Percentiles rank a stretch among this genome's conserved stretches.
Evolutionary conservation across 179 eudicot species (phyloP).

Genomic region (Gypsophila paniculata): DNA sequence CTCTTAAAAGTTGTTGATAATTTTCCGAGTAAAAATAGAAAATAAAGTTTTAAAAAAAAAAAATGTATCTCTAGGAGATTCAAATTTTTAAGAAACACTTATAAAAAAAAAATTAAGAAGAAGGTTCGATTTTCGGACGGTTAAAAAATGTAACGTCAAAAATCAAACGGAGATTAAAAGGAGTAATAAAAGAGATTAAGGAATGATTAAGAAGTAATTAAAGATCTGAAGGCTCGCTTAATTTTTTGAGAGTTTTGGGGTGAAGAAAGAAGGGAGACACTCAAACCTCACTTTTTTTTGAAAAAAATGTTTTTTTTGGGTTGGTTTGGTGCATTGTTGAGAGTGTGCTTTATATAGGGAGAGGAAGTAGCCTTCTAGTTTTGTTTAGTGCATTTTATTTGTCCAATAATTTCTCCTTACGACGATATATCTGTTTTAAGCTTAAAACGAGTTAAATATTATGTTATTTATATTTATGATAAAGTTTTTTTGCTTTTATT

Average conservation of each 20-base stretch:
- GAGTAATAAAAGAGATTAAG: background rate
- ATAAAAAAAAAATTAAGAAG: no score
- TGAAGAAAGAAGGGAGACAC: slow-evolving; percentile 5
- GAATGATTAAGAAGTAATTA: background rate
- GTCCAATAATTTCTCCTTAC: no score
- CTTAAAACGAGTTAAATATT: no score
- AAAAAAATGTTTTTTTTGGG: slow-evolving; percentile 16
- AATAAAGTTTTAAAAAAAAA: background rate
- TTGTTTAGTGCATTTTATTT: background rate
- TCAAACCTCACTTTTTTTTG: slow-evolving; percentile 26
- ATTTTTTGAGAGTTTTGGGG: slow-evolving; percentile 8
- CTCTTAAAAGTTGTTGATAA: slow-evolving; percentile 21
- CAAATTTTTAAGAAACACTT: no score
- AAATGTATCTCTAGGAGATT: background rate
- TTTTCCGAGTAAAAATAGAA: background rate
- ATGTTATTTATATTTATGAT: no score
- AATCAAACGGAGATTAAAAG: slow-evolving; percentile 19
- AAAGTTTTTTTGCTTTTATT: no score
- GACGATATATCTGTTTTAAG: no score
- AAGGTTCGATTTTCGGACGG: no score
- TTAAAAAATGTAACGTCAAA: no score
- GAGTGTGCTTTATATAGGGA: slow-evolving; percentile 30
- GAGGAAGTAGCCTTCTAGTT: slow-evolving; percentile 13
- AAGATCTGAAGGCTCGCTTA: slow-evolving; percentile 27
- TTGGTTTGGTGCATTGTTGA: slow-evolving; percentile 5